Conservation (phyloP, 192 early-diverging fungal species). For the Backusella parvicylindrica region DNA sequence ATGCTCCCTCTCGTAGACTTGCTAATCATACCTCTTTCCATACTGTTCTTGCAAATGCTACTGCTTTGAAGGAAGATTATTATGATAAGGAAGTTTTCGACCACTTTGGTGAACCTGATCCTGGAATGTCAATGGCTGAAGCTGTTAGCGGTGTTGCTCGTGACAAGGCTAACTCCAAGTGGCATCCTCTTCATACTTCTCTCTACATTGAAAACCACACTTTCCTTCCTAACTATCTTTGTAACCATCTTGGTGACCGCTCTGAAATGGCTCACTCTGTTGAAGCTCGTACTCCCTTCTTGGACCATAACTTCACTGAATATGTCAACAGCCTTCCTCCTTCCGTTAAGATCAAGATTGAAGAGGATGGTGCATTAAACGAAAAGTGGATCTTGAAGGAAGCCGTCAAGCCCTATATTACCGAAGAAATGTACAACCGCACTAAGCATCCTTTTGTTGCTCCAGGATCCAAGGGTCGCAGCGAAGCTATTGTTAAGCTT, state of each 20-base stretch:
- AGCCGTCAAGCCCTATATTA: constrained; percentile 15
- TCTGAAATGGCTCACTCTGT: constrained; percentile 17
- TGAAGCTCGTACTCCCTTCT: constrained; percentile 19
- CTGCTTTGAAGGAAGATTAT: background rate
- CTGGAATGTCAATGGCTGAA: background rate
- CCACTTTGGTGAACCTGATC: background rate
- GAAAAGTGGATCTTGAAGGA: constrained; percentile 23
- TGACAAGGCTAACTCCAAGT: constrained; percentile 1
- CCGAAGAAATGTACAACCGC: constrained; percentile 10
- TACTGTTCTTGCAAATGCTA: background rate
- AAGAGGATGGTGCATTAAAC: constrained; percentile 4
- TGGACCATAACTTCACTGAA: constrained; percentile 18
- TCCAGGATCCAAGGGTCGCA: background rate
- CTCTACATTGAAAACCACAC: constrained; percentile 15
- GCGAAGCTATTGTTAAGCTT: background rate
- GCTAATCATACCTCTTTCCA: background rate
- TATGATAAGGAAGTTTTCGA: background rate
- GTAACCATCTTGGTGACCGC: constrained; percentile 18
- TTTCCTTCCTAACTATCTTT: constrained; percentile 6
- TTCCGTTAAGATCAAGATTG: constrained; percentile 6
- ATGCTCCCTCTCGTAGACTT: background rate
- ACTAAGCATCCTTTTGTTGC: constrained; percentile 17
- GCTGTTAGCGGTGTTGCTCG: constrained; percentile 7
- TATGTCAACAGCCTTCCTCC: constrained; percentile 22
- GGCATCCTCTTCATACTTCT: constrained; percentile 13